These are phyloP conservation scores for Cytospora schulzeri DNA, from an alignment of 2,329 filamentous ascomycete genomes.

Conservation along the genomic window DNA sequence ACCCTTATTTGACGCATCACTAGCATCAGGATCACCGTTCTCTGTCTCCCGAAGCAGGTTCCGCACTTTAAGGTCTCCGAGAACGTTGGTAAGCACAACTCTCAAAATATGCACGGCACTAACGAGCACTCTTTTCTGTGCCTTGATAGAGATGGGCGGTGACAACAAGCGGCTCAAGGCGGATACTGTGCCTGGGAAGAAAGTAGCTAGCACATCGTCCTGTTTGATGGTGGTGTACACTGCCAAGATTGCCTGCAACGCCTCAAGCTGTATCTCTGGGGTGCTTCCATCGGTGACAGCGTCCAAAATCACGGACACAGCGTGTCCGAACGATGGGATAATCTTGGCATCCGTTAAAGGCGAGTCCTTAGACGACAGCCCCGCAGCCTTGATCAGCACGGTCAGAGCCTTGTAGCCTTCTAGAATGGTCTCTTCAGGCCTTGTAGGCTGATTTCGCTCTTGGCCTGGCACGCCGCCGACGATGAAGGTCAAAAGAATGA, in stretches of 20 bases:
- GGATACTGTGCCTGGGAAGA: slow-evolving; percentile 87
- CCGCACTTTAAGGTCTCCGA: slow-evolving; percentile 60
- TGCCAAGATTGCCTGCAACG: slow-evolving; percentile 64
- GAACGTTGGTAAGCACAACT: slow-evolving; percentile 53
- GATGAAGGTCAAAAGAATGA: slow-evolving; percentile 82
- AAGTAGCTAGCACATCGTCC: slow-evolving; percentile 75
- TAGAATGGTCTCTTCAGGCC: slow-evolving; percentile 73
- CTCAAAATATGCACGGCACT: slow-evolving; percentile 61
- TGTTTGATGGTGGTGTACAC: slow-evolving; percentile 69
- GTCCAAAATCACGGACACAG: slow-evolving; percentile 78
- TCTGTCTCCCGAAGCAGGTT: slow-evolving; percentile 44
- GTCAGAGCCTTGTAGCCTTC: slow-evolving; percentile 72
- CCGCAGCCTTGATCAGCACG: slow-evolving; percentile 64
- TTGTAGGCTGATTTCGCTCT: slow-evolving; percentile 44
- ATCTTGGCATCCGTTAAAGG: slow-evolving; percentile 59
- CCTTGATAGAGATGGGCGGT: slow-evolving; percentile 61
- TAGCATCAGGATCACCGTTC: slow-evolving; percentile 16
- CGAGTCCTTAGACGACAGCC: slow-evolving; percentile 49
- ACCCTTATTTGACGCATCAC: slow-evolving; percentile 34
- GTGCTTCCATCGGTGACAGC: slow-evolving; percentile 66
- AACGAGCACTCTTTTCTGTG: slow-evolving; percentile 63
- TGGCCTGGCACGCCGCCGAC: slow-evolving; percentile 71
- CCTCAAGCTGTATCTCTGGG: slow-evolving; percentile 69
- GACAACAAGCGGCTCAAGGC: slow-evolving; percentile 75
- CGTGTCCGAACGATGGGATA: slow-evolving; percentile 79